A percentile compares a stretch with the other conserved stretches of the same genome.
These are phyloP conservation scores for Trichoderma koningiopsis DNA, from an alignment of 2,329 filamentous ascomycete species.

Conservation along the genomic window DNA sequence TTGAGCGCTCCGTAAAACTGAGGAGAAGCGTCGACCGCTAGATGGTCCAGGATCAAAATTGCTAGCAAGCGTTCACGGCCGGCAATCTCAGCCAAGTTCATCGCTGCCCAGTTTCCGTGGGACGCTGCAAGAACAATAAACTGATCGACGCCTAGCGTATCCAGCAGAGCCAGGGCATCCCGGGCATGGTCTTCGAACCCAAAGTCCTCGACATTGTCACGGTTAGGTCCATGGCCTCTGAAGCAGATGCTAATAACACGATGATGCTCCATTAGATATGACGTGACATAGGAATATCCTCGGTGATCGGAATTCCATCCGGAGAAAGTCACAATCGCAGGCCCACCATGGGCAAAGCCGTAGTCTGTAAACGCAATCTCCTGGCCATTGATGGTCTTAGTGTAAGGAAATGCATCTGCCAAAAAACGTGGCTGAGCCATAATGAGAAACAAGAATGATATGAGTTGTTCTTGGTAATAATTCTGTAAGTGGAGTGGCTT, in stretches of 20 bases:
- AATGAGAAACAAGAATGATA: not conserved
- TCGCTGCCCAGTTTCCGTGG: not conserved
- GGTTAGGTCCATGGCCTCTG: not conserved
- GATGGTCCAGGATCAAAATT: not conserved
- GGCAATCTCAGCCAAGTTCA: not conserved
- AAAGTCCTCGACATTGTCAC: not conserved
- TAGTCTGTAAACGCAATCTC: not conserved
- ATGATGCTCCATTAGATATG: not conserved
- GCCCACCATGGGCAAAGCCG: not conserved
- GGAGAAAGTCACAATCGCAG: not conserved
- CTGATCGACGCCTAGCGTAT: not conserved
- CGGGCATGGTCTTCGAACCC: not conserved
- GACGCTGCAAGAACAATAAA: not conserved
- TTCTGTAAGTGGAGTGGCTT: not conserved
- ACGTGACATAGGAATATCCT: not conserved
- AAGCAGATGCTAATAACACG: not conserved
- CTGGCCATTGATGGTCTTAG: not conserved
- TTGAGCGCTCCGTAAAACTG: not conserved
- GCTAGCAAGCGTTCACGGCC: not conserved
- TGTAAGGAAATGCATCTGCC: not conserved
- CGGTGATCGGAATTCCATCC: not conserved
- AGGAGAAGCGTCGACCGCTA: not conserved
- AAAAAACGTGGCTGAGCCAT: not conserved
- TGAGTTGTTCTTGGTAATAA: not conserved
- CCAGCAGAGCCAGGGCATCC: not conserved